These are phyloP conservation scores for Phytophthora aleatoria DNA, from an alignment of 352 stramenopile genomes.

Conservation along the genomic window DNA sequence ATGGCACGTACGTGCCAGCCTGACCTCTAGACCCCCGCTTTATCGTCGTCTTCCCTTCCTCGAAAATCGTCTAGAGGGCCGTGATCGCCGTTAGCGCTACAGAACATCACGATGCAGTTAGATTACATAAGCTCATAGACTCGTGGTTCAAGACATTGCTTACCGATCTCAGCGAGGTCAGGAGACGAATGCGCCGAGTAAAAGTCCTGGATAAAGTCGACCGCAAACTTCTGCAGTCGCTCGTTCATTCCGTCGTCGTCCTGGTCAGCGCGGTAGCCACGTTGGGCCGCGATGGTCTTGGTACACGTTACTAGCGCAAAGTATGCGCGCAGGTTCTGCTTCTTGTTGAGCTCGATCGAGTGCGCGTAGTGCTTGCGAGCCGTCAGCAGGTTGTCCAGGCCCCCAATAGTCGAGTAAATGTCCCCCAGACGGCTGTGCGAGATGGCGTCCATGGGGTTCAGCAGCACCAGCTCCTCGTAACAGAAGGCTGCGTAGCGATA, in stretches of 20 bases:
- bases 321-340: slow-evolving; percentile 57
- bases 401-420: slow-evolving; percentile 69
- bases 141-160: not conserved
- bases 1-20: no score
- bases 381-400: slow-evolving; percentile 58
- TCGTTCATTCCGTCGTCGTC: slow-evolving; percentile 65
- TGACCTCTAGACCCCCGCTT: no score
- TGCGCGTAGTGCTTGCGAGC: slow-evolving; percentile 76
- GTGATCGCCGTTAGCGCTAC: slow-evolving; percentile 40
- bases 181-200: slow-evolving; percentile 43
- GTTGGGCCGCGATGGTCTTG: slow-evolving; percentile 52
- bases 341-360: slow-evolving; percentile 71
- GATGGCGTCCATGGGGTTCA: slow-evolving; percentile 73
- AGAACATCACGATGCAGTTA: not conserved
- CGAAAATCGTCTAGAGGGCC: slow-evolving; percentile 25
- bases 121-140: no score
- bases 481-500: slow-evolving; percentile 72
- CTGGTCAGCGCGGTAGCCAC: slow-evolving; percentile 46
- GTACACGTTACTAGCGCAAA: slow-evolving; percentile 60
- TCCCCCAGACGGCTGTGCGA: slow-evolving; percentile 67
- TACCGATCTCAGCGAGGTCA: slow-evolving; percentile 55
- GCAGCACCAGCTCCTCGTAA: slow-evolving; percentile 74
- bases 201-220: slow-evolving; percentile 44
- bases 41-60: no score
- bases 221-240: slow-evolving; percentile 56